Percentiles rank a stretch among this genome's conserved stretches.
Evolutionary conservation across 805 yeast species (phyloP).

Genomic region (Yarrowia sp.): DNA sequence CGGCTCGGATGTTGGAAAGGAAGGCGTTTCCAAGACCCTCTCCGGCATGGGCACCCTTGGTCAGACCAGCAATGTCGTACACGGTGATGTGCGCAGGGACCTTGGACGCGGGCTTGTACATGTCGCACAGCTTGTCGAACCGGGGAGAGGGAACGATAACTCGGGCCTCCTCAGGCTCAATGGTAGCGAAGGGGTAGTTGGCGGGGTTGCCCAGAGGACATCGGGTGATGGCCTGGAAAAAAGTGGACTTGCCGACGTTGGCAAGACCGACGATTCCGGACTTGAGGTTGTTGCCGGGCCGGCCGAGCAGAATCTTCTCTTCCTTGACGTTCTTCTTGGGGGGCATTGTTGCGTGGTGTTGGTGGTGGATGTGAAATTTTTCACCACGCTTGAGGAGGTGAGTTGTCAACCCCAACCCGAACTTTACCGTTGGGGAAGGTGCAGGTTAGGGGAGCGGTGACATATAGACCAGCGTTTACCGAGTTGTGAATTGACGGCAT

Average conservation of each 20-base stretch:
- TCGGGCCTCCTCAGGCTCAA: slow-evolving; percentile 97
- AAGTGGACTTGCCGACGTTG: slow-evolving; percentile 89
- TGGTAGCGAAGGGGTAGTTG: slow-evolving; percentile 96
- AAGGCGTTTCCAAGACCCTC: slow-evolving; percentile 98
- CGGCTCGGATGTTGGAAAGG: slow-evolving; percentile 93
- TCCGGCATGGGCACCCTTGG: slow-evolving; percentile 94
- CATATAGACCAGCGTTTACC: too few species aligned
- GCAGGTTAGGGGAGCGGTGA: not conserved
- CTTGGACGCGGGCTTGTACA: slow-evolving; percentile 76
- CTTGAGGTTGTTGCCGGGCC: slow-evolving; percentile 76
- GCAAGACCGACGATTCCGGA: slow-evolving; percentile 93
- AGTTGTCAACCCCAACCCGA: too few species aligned
- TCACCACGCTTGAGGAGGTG: not conserved
- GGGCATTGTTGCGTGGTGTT: slow-evolving; percentile 50
- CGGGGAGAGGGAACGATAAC: slow-evolving; percentile 90
- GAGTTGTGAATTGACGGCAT: too few species aligned
- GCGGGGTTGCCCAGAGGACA: slow-evolving; percentile 95
- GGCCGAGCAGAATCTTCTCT: slow-evolving; percentile 73
- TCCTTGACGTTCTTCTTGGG: slow-evolving; percentile 72
- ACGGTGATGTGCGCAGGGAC: slow-evolving; percentile 92
- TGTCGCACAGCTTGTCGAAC: slow-evolving; percentile 68
- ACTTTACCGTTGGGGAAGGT: too few species aligned
- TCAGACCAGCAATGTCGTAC: slow-evolving; percentile 96
- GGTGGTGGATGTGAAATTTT: not conserved
- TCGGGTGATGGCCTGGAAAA: slow-evolving; percentile 94